Conservation (phyloP, 2,329 filamentous ascomycete genomes). For the Fusarium sulawesiense region DNA sequence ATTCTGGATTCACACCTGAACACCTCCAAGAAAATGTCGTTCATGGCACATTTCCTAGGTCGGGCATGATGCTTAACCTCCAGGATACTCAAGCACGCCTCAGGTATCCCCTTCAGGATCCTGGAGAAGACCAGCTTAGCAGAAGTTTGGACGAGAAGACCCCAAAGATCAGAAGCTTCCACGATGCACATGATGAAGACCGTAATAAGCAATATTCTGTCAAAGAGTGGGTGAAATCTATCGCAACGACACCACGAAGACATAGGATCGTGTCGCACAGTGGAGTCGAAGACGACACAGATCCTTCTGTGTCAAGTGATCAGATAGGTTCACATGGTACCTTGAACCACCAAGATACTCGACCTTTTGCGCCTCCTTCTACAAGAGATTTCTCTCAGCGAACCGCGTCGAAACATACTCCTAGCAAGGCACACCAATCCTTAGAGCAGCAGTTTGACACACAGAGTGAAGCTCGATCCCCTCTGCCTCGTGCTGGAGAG, state of each 20-base stretch:
- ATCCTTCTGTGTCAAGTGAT: background rate
- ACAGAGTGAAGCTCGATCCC: conserved; percentile 12
- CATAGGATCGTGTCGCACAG: conserved; percentile 7
- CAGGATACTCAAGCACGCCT: conserved; percentile 30
- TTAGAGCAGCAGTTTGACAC: conserved; percentile 25
- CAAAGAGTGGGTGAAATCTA: conserved; percentile 22
- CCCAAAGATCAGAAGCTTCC: conserved; percentile 7
- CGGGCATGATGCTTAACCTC: conserved; percentile 29
- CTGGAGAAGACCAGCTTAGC: background rate
- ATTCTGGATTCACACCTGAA: conserved; percentile 41
- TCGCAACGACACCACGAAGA: conserved; percentile 22
- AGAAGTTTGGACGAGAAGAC: background rate
- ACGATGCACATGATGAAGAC: background rate
- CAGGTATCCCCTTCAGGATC: background rate
- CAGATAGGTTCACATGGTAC: background rate
- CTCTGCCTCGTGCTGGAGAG: background rate
- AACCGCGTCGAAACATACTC: conserved; percentile 1
- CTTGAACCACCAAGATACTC: background rate
- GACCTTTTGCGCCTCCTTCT: conserved; percentile 3
- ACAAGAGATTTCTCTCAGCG: conserved; percentile 23
- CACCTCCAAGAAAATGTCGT: conserved; percentile 5
- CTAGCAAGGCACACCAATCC: conserved; percentile 10
- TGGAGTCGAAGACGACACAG: background rate
- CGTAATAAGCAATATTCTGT: conserved; percentile 11
- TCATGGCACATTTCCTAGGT: conserved; percentile 10